Evolutionary conservation across 2,329 filamentous ascomycete genomes (phyloP), one percentile per base, ranked within the genome.

Genomic region (Bimuria novae-zelandiae): DNA sequence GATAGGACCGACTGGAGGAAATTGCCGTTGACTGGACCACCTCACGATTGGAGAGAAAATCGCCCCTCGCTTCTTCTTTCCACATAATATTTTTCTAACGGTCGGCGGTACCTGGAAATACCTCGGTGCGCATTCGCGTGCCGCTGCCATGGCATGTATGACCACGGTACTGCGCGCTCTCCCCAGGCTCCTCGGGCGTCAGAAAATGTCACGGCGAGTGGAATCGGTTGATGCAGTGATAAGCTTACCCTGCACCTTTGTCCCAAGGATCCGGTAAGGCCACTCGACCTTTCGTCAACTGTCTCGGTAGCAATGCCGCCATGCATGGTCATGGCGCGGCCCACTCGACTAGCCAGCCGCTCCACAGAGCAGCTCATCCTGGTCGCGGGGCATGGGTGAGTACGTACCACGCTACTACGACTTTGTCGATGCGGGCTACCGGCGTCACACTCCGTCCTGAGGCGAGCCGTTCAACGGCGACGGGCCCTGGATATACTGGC

Each of bases 221-320:
- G 30, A 39, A 14, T 29, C 22, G 33, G 22, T 30, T 25, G 41
- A 41, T 46, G 35, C 55, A 57, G 60, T 63, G 71, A 72, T 72
- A 73, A 72, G 68, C 63, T 59, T 52, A 59, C 53, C 64, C 55
- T 69, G 57, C 45, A 55, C 56, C 36, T 45, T 46, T 42, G 56
- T 67, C 57, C 71, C 71, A 64, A 51, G 40, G 45, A 23, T 47
- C 37, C 55, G 71, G 70, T 65, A 64, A 49, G 39, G 54, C 51
- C 51, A 55, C 56, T 59, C 46, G 48, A 62, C 48, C 65, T 67
- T 61, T 61, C 54, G 65, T 62, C 63, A 60, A 69, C 59, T 59
- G 48, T 61, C 60, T 65, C 64, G 67, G 70, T 61, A 68, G 57
- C 59, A 59, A 56, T 63, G 62, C 63, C 61, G 60, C 58, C 44